Percentiles rank a stretch among this genome's conserved stretches.
Conservation (phyloP, 768 basidiomycete genomes). For the Lactarius vividus region DNA sequence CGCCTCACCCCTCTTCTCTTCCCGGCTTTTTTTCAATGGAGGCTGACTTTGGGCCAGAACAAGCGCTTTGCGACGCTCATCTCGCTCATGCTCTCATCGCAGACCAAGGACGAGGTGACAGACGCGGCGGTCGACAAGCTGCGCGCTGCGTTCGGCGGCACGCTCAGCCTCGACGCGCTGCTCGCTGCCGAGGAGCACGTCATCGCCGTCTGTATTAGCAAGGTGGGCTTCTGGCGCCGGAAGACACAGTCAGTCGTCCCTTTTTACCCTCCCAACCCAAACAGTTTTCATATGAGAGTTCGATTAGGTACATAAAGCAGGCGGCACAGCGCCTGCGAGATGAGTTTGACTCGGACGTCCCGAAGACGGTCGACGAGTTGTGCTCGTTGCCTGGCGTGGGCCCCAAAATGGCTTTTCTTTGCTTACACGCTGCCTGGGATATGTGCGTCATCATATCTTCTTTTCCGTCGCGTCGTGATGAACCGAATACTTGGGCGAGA, state of each 20-base stretch:
- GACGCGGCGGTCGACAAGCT: constrained; percentile 76
- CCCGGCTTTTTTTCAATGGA: not conserved
- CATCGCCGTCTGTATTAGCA: constrained; percentile 76
- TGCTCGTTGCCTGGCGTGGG: constrained; percentile 90
- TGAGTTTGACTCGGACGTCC: constrained; percentile 79
- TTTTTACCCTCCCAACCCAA: not conserved
- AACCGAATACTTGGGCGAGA: not conserved
- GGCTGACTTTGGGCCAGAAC: constrained; percentile 46
- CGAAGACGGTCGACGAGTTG: constrained; percentile 83
- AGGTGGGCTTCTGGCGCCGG: constrained; percentile 90
- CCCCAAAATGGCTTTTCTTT: constrained; percentile 93
- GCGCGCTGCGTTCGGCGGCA: constrained; percentile 70
- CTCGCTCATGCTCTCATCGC: constrained; percentile 92
- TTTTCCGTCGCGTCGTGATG: not conserved
- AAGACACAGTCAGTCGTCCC: constrained; percentile 66
- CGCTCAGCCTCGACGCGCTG: constrained; percentile 70
- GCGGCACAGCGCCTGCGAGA: constrained; percentile 67
- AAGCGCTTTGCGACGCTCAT: constrained; percentile 82
- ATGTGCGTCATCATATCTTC: constrained; percentile 45
- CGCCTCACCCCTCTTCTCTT: constrained; percentile 2
- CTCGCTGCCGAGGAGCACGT: constrained; percentile 56
- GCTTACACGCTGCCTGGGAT: constrained; percentile 82
- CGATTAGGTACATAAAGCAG: constrained; percentile 65
- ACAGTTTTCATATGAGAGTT: not conserved
- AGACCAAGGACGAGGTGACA: constrained; percentile 91